Percentiles rank a stretch among this genome's conserved stretches.
phyloP scores from a whole-genome alignment of 176 grass and related monocot genomes.

The Alopecurus myosuroides region DNA sequence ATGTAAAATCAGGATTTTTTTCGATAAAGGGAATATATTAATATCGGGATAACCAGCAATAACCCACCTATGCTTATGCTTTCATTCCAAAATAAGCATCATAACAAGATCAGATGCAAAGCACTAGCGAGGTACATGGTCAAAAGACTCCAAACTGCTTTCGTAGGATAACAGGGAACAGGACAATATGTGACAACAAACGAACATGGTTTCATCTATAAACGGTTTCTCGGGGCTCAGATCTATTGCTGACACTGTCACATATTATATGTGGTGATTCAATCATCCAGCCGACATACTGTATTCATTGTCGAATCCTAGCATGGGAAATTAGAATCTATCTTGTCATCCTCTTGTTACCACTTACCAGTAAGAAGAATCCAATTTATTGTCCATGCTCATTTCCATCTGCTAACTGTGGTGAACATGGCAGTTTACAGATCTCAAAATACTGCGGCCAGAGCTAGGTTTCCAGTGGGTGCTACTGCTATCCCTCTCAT shows the following conservation, averaged over 20 bases:
- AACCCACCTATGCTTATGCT: not conserved
- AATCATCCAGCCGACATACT: constrained; percentile 3
- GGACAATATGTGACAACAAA: not conserved
- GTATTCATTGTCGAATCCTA: not conserved
- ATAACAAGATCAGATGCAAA: not conserved
- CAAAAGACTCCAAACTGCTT: not conserved
- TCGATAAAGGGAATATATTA: too few species aligned
- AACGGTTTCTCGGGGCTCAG: not conserved
- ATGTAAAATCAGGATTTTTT: not conserved
- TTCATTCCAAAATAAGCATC: constrained; percentile 3
- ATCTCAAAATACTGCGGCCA: constrained; percentile 9
- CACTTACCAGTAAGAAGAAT: not conserved
- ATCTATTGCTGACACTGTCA: not conserved
- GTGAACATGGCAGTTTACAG: not conserved
- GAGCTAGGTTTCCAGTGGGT: constrained; percentile 1
- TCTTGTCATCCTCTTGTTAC: too few species aligned
- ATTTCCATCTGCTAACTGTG: not conserved
- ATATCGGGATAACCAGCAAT: not conserved
- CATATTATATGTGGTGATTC: not conserved
- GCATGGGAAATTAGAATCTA: not conserved
- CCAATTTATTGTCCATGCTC: constrained; percentile 10
- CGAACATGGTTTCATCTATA: not conserved
- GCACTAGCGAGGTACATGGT: not conserved
- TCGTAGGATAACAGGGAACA: not conserved
- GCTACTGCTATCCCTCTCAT: constrained; percentile 15